phyloP scores from a whole-genome alignment of 2,329 filamentous ascomycete genomes.

The Alternaria incomplexa region DNA sequence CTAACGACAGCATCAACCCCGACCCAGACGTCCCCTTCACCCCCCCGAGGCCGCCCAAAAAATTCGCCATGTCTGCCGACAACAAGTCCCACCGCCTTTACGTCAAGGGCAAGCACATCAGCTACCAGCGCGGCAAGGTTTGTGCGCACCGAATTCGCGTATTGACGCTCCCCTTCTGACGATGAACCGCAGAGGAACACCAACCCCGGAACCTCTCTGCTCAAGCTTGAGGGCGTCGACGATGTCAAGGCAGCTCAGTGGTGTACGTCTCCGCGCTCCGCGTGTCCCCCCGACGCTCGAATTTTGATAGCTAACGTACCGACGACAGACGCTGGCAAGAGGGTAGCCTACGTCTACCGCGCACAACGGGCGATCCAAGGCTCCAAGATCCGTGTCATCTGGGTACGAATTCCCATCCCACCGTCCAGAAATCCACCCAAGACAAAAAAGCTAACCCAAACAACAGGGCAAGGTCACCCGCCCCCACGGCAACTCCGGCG shows the following conservation, averaged over 20 bases:
- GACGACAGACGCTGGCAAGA: neutral
- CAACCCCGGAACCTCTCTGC: conserved; percentile 86
- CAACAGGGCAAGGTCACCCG: conserved; percentile 76
- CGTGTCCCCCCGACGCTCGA: conserved; percentile 48
- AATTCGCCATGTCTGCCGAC: conserved; percentile 45
- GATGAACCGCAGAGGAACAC: conserved; percentile 75
- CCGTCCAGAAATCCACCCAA: no score
- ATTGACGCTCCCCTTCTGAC: conserved; percentile 5
- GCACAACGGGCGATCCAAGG: conserved; percentile 93
- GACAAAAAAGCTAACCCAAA: neutral
- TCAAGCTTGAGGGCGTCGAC: conserved; percentile 99
- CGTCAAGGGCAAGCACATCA: conserved; percentile 82
- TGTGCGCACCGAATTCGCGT: conserved; percentile 9
- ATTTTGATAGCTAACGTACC: neutral
- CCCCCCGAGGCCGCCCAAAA: conserved; percentile 36
- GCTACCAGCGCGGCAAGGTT: conserved; percentile 76
- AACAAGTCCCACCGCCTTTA: conserved; percentile 49
- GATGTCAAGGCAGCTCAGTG: conserved; percentile 84
- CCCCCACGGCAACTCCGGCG: conserved; percentile 96
- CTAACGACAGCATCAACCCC: conserved; percentile 43
- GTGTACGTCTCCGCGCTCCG: conserved; percentile 53
- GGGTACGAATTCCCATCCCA: conserved; percentile 13
- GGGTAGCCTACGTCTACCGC: conserved; percentile 77
- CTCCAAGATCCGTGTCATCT: conserved; percentile 98
- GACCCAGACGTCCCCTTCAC: conserved; percentile 32